Evolutionary conservation across 2,329 filamentous ascomycete species (phyloP), one percentile per base, ranked within the genome.

Genomic region (Alternaria burnsii): DNA sequence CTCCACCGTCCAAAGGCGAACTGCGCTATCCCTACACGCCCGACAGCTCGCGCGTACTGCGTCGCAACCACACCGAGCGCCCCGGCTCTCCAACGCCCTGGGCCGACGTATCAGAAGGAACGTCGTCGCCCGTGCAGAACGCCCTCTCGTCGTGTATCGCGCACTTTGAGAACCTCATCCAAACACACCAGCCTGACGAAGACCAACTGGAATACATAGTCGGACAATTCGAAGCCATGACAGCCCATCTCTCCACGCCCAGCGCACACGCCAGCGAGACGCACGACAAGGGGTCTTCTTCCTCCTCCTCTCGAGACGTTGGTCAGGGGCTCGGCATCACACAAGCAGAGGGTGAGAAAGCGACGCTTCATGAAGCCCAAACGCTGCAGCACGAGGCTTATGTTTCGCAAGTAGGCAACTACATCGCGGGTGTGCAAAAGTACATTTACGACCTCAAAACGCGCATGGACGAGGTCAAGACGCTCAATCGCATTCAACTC

Each of bases 151-250:
- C 75, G 5, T 76, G 74, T 44, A 67, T 77, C 9, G 60, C 63
- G 47, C 70, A 75, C 26, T 69, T 78, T 14, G 72, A 76, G 42
- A 66, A 71, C 48, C 65, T 77, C 30, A 75, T 76, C 24, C 65
- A 70, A 38, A 70, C 69, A 5, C 68, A 66, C 24, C 67, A 74
- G 44, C 75, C 75, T 4, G 72, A 69, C 34, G 73, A 75, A 24
- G 68, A 72, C 28, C 74, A 78, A 55, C 72, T 78, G 69, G 73
- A 76, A 46, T 76, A 74, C 48, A 69, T 78, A 20, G 65, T 78
- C 3, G 62, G 65, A 14, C 71, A 73, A 44, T 73, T 78, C 46
- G 75, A 78, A 55, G 66, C 70, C 48, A 75, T 78, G 65, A 70
- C 71, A 7, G 61, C 62, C 2, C 70, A 67, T 42, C 74, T 78